These are phyloP conservation scores for Mortierella polycephala DNA, from an alignment of 371 early-diverging fungal species.

Conservation along the genomic window DNA sequence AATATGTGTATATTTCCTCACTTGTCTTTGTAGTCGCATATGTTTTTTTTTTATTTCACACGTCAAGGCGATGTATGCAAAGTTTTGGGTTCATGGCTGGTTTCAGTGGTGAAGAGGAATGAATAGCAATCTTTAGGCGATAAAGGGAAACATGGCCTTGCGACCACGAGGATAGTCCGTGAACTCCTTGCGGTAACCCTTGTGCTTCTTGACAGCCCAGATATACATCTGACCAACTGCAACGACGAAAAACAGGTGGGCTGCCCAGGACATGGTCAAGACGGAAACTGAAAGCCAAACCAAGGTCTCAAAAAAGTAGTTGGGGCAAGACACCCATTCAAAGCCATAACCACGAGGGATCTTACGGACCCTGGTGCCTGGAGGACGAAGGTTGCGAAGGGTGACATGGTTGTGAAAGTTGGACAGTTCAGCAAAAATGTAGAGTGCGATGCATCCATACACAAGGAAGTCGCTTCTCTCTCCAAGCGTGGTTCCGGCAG, in stretches of 20 bases:
- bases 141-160: conserved; percentile 91
- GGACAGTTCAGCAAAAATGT: conserved; percentile 83
- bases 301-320: conserved; percentile 92
- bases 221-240: conserved; percentile 91
- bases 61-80: neutral
- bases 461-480: conserved; percentile 67
- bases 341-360: conserved; percentile 97
- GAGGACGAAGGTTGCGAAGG: conserved; percentile 92
- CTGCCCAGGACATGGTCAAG: conserved; percentile 82
- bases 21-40: neutral
- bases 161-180: conserved; percentile 90
- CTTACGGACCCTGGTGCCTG: conserved; percentile 87
- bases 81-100: neutral
- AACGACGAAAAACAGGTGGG: conserved; percentile 82
- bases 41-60: neutral
- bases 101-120: neutral
- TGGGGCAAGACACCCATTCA: conserved; percentile 89
- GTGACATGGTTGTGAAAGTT: conserved; percentile 89
- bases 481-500: conserved; percentile 61
- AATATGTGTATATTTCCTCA: neutral
- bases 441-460: conserved; percentile 70
- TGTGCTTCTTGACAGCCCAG: conserved; percentile 98
- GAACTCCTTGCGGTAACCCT: conserved; percentile 91
- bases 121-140: conserved; percentile 61
- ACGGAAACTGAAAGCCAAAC: conserved; percentile 85